These are phyloP conservation scores for Penicillium concentricum DNA, from an alignment of 2,329 filamentous ascomycete species.

Conservation along the genomic window DNA sequence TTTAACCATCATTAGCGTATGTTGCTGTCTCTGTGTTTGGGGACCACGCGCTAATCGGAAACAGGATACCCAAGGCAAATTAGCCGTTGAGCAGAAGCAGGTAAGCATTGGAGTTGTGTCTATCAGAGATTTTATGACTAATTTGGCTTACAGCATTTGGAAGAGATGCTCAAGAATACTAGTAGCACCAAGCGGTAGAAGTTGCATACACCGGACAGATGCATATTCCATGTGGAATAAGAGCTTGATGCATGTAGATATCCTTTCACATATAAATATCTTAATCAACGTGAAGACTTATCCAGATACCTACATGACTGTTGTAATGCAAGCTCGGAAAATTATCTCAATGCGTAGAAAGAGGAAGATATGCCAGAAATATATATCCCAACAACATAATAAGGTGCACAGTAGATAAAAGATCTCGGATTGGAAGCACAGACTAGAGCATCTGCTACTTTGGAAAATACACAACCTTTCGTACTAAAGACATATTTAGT, in stretches of 20 bases:
- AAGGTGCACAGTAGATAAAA: background rate
- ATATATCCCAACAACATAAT: background rate
- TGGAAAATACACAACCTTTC: background rate
- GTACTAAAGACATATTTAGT: background rate
- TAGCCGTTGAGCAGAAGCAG: constrained; percentile 67
- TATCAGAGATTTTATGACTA: background rate
- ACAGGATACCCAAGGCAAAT: constrained; percentile 48
- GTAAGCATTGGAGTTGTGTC: constrained; percentile 23
- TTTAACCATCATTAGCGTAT: constrained; percentile 80
- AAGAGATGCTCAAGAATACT: constrained; percentile 41
- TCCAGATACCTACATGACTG: background rate
- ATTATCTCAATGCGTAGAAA: background rate
- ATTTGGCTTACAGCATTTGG: constrained; percentile 35
- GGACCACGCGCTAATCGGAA: constrained; percentile 9
- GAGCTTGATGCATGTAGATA: constrained; percentile 1
- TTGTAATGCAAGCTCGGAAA: background rate
- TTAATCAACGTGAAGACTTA: background rate
- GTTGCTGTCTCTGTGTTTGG: constrained; percentile 14
- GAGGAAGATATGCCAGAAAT: background rate
- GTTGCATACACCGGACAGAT: constrained; percentile 12
- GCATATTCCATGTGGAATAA: constrained; percentile 7
- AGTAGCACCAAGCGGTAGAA: constrained; percentile 32
- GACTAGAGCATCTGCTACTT: background rate
- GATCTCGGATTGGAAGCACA: background rate
- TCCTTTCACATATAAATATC: constrained; percentile 6